phyloP scores from a whole-genome alignment of 192 early-diverging fungal species.

The Gonapodya prolifera region DNA sequence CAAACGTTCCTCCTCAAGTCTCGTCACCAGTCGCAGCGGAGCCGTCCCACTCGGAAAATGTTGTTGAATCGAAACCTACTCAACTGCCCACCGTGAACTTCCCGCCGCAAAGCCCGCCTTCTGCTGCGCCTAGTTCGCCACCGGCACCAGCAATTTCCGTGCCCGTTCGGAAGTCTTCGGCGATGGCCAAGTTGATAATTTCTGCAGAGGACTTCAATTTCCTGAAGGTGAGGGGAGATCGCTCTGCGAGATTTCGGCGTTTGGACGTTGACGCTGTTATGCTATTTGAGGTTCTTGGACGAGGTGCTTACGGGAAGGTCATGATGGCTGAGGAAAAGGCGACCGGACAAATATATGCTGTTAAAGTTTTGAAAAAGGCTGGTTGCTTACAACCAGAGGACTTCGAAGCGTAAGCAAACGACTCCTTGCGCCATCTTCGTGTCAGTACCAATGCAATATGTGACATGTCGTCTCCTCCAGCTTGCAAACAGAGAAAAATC shows the following conservation, averaged over 20 bases:
- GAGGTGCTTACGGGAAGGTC: slow-evolving; percentile 99
- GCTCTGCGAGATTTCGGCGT: not conserved
- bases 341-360: slow-evolving; percentile 72
- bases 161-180: not conserved
- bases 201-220: slow-evolving; percentile 89
- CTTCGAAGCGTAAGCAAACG: slow-evolving; percentile 66
- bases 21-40: not conserved
- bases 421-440: too few species aligned
- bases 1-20: not conserved
- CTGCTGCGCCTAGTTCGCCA: not conserved
- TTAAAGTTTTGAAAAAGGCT: slow-evolving; percentile 97
- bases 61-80: not conserved
- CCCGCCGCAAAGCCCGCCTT: not conserved
- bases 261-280: not conserved
- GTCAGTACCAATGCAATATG: too few species aligned
- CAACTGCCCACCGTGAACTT: not conserved
- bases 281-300: slow-evolving; percentile 69
- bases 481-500: slow-evolving; percentile 85
- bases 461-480: too few species aligned
- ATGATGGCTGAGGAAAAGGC: slow-evolving; percentile 91
- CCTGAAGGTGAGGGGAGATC: slow-evolving; percentile 23
- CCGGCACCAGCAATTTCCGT: not conserved
- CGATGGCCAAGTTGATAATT: slow-evolving; percentile 19
- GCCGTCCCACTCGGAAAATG: not conserved
- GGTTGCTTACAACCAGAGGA: slow-evolving; percentile 98